Evolutionary conservation across 225 moss, liverwort and hornwort genomes (phyloP).

Genomic region (Rhytidiadelphus loreus): DNA sequence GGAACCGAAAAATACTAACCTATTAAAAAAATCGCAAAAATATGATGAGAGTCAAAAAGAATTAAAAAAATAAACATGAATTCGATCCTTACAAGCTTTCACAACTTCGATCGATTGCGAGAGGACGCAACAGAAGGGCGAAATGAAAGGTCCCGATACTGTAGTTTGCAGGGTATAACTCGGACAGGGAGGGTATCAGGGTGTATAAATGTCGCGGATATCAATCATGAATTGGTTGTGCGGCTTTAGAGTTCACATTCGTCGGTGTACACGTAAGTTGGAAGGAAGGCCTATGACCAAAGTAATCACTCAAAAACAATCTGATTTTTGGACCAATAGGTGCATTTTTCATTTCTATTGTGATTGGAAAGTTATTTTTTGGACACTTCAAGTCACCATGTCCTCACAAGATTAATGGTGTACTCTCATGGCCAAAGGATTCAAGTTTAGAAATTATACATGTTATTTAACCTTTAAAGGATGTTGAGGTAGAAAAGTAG

Average conservation of each 20-base stretch:
- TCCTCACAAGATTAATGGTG: neutral
- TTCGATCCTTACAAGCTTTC: neutral
- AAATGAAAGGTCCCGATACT: neutral
- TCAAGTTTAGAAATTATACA: neutral
- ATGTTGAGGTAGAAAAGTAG: too few relatives aligned
- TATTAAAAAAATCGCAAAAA: too few relatives aligned
- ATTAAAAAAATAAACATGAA: neutral
- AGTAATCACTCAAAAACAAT: neutral
- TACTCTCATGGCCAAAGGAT: rapidly evolving
- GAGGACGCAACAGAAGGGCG: neutral
- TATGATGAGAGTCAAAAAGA: too few relatives aligned
- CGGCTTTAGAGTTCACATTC: neutral
- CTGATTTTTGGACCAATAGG: neutral
- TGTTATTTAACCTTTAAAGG: neutral
- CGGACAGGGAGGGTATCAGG: neutral
- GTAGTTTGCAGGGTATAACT: neutral
- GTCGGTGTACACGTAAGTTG: too few relatives aligned
- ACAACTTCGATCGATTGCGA: neutral
- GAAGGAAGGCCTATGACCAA: neutral
- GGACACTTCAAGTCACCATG: rapidly evolving
- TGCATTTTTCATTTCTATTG: neutral
- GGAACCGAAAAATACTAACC: neutral
- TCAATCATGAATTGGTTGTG: neutral
- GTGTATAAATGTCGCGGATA: neutral
- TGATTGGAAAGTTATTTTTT: neutral